phyloP scores from a whole-genome alignment of 163 green algal genomes.

The Chlamydomonas reinhardtii region DNA sequence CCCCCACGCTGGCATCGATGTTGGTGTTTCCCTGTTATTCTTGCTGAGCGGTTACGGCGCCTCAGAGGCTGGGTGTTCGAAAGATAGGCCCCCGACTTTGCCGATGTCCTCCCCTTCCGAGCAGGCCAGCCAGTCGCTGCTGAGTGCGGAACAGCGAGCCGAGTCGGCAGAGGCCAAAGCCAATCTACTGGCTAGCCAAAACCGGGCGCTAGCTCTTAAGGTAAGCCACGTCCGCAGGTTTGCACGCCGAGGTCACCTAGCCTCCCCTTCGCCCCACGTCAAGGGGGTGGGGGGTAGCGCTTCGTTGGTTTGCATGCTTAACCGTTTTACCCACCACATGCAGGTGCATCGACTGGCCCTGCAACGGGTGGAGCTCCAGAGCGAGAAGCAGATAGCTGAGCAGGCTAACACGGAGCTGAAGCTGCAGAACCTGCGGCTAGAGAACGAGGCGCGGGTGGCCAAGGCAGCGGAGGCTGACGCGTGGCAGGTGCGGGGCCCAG shows the following conservation, averaged over 20 bases:
- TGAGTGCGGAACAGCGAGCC: neutral
- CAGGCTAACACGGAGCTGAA: slow-evolving; percentile 14
- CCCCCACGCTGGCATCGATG: too few species aligned
- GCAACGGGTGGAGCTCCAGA: slow-evolving; percentile 10
- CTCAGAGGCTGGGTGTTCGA: too few species aligned
- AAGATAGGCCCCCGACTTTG: too few species aligned
- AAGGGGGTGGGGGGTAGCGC: too few species aligned
- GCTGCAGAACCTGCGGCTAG: slow-evolving; percentile 13
- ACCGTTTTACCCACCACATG: too few species aligned
- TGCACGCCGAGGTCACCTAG: too few species aligned
- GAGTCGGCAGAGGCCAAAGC: slow-evolving; percentile 18
- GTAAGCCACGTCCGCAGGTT: neutral
- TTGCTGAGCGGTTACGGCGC: too few species aligned
- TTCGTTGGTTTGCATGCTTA: too few species aligned
- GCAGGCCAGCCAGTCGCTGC: neutral
- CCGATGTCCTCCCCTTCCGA: too few species aligned
- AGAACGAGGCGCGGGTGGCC: neutral
- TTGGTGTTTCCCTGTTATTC: too few species aligned
- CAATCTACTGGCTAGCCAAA: neutral
- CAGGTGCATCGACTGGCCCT: slow-evolving; percentile 40
- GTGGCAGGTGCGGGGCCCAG: slow-evolving; percentile 9
- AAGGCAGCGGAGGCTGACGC: neutral
- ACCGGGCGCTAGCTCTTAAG: slow-evolving; percentile 24
- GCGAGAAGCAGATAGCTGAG: neutral
- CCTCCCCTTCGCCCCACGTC: too few species aligned